Percentiles rank a stretch among this genome's conserved stretches.
Evolutionary conservation across 306 rosid genomes (phyloP).

Genomic region (Pterocarpus macrocarpus): DNA sequence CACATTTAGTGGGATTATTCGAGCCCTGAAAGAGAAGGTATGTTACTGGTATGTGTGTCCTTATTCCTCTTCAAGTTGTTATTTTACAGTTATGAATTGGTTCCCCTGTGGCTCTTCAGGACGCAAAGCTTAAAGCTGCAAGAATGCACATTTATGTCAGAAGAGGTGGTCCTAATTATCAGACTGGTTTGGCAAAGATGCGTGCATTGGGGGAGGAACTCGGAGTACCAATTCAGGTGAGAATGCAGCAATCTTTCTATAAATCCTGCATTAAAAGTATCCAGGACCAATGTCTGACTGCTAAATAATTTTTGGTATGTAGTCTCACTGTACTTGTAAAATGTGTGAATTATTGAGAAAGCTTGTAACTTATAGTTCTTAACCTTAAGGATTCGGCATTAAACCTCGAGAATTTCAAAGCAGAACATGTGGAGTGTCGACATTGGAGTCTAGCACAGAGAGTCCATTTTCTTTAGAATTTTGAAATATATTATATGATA

Average conservation of each 20-base stretch:
- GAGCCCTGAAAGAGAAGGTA: constrained; percentile 84
- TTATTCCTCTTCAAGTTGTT: constrained; percentile 23
- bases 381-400: constrained; percentile 5
- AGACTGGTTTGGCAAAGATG: constrained; percentile 83
- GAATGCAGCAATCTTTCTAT: constrained; percentile 31
- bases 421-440: background rate
- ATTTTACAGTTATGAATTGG: constrained; percentile 11
- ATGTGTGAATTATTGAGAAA: constrained; percentile 20
- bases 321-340: background rate
- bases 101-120: constrained; percentile 53
- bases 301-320: constrained; percentile 1
- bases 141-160: constrained; percentile 84
- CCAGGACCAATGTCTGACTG: background rate
- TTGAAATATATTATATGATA: background rate
- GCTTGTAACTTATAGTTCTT: constrained; percentile 3
- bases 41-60: constrained; percentile 23
- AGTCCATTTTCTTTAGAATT: background rate
- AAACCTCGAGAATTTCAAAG: constrained; percentile 22
- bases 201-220: constrained; percentile 80
- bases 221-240: constrained; percentile 85
- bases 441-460: background rate
- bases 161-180: constrained; percentile 94
- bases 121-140: constrained; percentile 79
- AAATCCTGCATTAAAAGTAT: constrained; percentile 15
- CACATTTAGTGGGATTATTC: constrained; percentile 82